A percentile compares a stretch with the other conserved stretches of the same genome.
Evolutionary conservation across 768 basidiomycete genomes (phyloP).

Genomic region (Pisolithus orientalis): DNA sequence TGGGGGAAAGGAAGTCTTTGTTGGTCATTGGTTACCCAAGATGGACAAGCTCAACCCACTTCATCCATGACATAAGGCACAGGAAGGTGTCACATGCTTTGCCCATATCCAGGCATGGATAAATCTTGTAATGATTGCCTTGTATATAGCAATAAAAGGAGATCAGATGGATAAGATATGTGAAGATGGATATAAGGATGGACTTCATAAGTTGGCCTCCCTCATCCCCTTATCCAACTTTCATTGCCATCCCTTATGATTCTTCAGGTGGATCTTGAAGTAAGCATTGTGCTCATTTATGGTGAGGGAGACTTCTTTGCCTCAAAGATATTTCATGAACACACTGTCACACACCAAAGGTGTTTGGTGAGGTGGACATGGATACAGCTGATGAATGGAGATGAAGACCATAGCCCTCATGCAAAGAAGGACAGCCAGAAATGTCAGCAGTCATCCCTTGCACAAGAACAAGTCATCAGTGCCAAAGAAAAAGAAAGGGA

Average conservation of each 20-base stretch:
- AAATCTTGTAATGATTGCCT: conserved; percentile 4
- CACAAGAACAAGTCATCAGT: too few relatives aligned
- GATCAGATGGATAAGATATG: too few relatives aligned
- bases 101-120: background rate
- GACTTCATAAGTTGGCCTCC: too few relatives aligned
- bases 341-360: too few relatives aligned
- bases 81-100: background rate
- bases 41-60: background rate
- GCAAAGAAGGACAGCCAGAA: too few relatives aligned
- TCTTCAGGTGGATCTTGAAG: conserved; percentile 16
- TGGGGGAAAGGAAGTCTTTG: conserved; percentile 18
- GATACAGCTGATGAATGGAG: too few relatives aligned
- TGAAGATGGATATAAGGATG: too few relatives aligned
- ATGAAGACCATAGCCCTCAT: too few relatives aligned
- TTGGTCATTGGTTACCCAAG: conserved; percentile 4
- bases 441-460: too few relatives aligned
- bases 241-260: conserved; percentile 21
- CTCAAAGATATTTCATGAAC: conserved; percentile 1
- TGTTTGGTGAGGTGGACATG: too few relatives aligned
- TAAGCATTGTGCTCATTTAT: conserved; percentile 8
- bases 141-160: background rate
- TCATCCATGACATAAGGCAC: conserved; percentile 1
- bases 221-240: too few relatives aligned
- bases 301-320: background rate
- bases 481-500: too few relatives aligned